Conservation (phyloP, 768 basidiomycete species). For the Tricholoma saponaceum region DNA sequence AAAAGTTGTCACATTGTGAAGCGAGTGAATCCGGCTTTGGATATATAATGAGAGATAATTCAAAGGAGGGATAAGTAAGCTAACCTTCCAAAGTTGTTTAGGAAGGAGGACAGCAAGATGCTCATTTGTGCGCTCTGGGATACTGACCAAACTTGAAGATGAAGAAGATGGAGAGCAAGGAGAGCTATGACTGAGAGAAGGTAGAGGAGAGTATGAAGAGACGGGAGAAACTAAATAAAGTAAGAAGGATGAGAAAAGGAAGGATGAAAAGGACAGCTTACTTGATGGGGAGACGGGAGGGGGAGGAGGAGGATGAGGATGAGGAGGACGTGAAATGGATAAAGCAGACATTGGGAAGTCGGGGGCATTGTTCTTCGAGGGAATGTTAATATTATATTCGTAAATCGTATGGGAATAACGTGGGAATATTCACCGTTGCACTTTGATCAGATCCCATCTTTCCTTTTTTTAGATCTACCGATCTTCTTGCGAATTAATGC, state of each 20-base stretch:
- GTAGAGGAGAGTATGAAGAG: conserved; percentile 20
- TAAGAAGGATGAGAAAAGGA: too few species aligned
- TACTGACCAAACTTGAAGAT: conserved; percentile 24
- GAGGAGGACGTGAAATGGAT: not conserved
- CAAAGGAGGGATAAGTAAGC: conserved; percentile 3
- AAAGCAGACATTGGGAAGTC: not conserved
- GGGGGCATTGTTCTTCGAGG: not conserved
- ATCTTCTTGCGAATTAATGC: not conserved
- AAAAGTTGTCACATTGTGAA: conserved; percentile 66
- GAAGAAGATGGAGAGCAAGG: conserved; percentile 32
- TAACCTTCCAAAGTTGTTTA: conserved; percentile 71
- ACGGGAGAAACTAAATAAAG: conserved; percentile 18
- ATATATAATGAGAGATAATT: conserved; percentile 6
- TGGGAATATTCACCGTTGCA: not conserved
- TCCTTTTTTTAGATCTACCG: not conserved
- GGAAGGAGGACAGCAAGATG: conserved; percentile 76
- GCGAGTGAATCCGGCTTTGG: conserved; percentile 59
- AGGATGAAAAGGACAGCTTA: too few species aligned
- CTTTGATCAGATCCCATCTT: not conserved
- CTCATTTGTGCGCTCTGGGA: conserved; percentile 48
- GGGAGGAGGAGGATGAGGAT: not conserved
- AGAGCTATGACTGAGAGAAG: conserved; percentile 25
- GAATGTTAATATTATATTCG: conserved; percentile 14
- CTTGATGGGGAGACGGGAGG: conserved; percentile 5
- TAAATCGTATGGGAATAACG: conserved; percentile 8